Conservation (phyloP, 2,329 filamentous ascomycete genomes). For the Pseudocercospora pini-densiflorae region DNA sequence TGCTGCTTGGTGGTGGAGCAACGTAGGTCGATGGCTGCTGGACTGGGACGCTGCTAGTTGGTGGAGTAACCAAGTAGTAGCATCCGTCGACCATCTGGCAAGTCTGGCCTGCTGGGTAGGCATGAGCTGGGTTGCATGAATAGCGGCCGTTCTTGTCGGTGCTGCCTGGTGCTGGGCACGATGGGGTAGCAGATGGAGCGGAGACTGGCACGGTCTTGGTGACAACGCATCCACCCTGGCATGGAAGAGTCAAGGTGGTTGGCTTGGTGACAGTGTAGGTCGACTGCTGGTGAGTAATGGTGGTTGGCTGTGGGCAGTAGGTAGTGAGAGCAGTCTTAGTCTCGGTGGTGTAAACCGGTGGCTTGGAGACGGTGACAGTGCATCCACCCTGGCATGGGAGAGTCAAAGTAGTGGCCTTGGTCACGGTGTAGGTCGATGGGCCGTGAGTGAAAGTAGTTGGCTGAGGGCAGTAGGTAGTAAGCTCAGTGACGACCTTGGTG, state of each 20-base stretch:
- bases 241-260: slow-evolving; percentile 33
- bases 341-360: slow-evolving; percentile 62
- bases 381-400: slow-evolving; percentile 28
- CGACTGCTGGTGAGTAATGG: slow-evolving; percentile 65
- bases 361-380: slow-evolving; percentile 42
- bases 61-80: slow-evolving; percentile 22
- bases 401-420: slow-evolving; percentile 42
- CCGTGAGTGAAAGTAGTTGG: slow-evolving; percentile 68
- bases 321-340: slow-evolving; percentile 68
- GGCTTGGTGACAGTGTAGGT: slow-evolving; percentile 68
- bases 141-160: slow-evolving; percentile 12
- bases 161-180: slow-evolving; percentile 4
- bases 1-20: slow-evolving; percentile 4
- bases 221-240: slow-evolving; percentile 19
- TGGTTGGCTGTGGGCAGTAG: slow-evolving; percentile 71
- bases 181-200: slow-evolving; percentile 5
- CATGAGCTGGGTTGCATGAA: slow-evolving; percentile 18
- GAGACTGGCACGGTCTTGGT: slow-evolving; percentile 12
- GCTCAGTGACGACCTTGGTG: slow-evolving; percentile 69
- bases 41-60: background rate
- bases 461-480: slow-evolving; percentile 73
- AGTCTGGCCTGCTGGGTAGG: slow-evolving; percentile 19
- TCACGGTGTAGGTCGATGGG: slow-evolving; percentile 71
- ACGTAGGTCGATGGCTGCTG: slow-evolving; percentile 7
- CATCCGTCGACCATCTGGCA: slow-evolving; percentile 24